These are phyloP conservation scores for Bjerkandera adusta DNA, from an alignment of 1,284 basidiomycete species.

Conservation along the genomic window DNA sequence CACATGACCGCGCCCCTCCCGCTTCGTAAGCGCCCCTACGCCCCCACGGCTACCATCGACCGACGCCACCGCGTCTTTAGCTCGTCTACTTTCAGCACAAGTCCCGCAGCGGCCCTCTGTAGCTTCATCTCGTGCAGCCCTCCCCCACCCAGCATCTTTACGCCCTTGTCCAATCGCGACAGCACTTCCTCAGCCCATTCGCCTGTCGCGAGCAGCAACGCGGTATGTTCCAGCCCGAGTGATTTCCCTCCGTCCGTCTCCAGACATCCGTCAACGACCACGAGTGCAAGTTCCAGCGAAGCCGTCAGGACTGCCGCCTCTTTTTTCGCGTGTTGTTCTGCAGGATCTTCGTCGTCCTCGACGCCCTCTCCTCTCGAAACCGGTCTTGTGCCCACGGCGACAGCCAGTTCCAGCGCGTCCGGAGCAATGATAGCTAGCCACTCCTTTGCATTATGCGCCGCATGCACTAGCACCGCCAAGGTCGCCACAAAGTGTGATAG, in stretches of 20 bases:
- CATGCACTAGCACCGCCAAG: constrained; percentile 79
- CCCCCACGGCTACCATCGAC: constrained; percentile 51
- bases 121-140: constrained; percentile 59
- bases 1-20: constrained; percentile 13
- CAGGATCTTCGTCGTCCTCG: constrained; percentile 31
- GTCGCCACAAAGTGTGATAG: constrained; percentile 77
- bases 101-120: constrained; percentile 72
- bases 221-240: constrained; percentile 72
- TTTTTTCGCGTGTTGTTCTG: constrained; percentile 28
- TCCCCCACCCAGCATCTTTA: constrained; percentile 61
- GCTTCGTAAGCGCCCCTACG: constrained; percentile 1
- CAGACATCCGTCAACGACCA: constrained; percentile 73
- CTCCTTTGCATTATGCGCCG: constrained; percentile 73
- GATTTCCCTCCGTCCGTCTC: constrained; percentile 77
- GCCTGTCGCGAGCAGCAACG: constrained; percentile 67
- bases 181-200: constrained; percentile 84
- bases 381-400: constrained; percentile 72
- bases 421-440: constrained; percentile 83
- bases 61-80: constrained; percentile 74
- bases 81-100: constrained; percentile 79
- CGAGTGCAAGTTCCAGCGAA: constrained; percentile 74
- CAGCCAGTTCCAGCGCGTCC: constrained; percentile 76
- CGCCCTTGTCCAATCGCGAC: constrained; percentile 61
- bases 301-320: constrained; percentile 74
- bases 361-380: constrained; percentile 46